phyloP scores from a whole-genome alignment of 2,329 filamentous ascomycete genomes.

The Dothistroma septosporum region DNA sequence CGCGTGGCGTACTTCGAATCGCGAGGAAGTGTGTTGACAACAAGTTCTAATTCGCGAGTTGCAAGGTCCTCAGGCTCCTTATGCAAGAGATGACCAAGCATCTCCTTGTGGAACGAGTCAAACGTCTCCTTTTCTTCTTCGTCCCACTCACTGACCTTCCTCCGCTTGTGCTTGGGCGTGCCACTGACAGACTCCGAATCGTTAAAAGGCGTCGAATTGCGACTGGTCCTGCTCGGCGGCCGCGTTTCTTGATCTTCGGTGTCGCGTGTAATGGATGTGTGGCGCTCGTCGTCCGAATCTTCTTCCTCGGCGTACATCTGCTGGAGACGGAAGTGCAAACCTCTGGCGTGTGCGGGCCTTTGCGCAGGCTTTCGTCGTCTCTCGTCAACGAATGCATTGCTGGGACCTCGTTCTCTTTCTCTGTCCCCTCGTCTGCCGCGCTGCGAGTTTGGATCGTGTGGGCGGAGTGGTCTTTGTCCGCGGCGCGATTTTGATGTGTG shows the following conservation, averaged over 20 bases:
- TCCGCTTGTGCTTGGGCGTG: slow-evolving; percentile 44
- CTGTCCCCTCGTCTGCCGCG: slow-evolving; percentile 34
- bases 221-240: slow-evolving; percentile 66
- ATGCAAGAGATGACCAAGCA: slow-evolving; percentile 48
- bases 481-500: slow-evolving; percentile 57
- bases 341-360: slow-evolving; percentile 63
- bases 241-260: slow-evolving; percentile 84
- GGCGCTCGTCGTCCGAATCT: slow-evolving; percentile 73
- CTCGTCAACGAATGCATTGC: slow-evolving; percentile 55
- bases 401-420: slow-evolving; percentile 32
- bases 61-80: slow-evolving; percentile 66
- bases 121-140: slow-evolving; percentile 46
- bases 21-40: slow-evolving; percentile 52
- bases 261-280: slow-evolving; percentile 64
- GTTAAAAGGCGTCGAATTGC: slow-evolving; percentile 47
- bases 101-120: slow-evolving; percentile 43
- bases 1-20: slow-evolving; percentile 69
- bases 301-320: slow-evolving; percentile 71
- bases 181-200: slow-evolving; percentile 46
- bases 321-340: slow-evolving; percentile 74
- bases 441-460: slow-evolving; percentile 42
- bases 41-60: slow-evolving; percentile 58
- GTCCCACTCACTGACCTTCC: slow-evolving; percentile 44
- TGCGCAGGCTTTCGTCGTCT: slow-evolving; percentile 53
- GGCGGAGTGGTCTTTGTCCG: slow-evolving; percentile 42